These are phyloP conservation scores for Handroanthus guayacan DNA, from an alignment of 257 asterid species.

Conservation along the genomic window DNA sequence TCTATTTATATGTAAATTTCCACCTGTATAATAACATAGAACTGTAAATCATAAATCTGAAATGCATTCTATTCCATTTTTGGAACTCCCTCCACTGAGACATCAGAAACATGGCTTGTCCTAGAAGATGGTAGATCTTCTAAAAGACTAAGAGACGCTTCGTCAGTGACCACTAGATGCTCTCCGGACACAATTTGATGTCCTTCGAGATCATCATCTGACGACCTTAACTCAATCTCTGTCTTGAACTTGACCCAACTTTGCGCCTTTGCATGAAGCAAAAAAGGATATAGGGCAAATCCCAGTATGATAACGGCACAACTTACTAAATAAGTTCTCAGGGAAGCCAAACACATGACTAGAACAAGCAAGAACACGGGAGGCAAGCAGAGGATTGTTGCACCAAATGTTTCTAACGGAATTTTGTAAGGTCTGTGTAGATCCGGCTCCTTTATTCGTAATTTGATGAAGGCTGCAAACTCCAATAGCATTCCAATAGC, in stretches of 20 bases:
- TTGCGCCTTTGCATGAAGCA: slow-evolving; percentile 53
- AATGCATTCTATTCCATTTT: slow-evolving; percentile 45
- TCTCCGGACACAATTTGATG: slow-evolving; percentile 34
- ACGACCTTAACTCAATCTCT: slow-evolving; percentile 22
- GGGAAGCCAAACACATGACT: slow-evolving; percentile 86
- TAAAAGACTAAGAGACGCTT: slow-evolving; percentile 49
- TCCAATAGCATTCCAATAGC: slow-evolving; percentile 91
- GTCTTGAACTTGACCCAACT: slow-evolving; percentile 56
- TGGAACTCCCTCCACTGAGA: slow-evolving; percentile 15
- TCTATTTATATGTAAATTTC: background rate
- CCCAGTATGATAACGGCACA: slow-evolving; percentile 65
- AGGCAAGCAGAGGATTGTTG: slow-evolving; percentile 76
- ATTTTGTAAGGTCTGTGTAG: slow-evolving; percentile 88
- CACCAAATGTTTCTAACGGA: slow-evolving; percentile 71
- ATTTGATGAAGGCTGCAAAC: slow-evolving; percentile 83
- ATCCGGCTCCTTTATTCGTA: slow-evolving; percentile 75
- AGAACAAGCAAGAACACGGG: slow-evolving; percentile 75
- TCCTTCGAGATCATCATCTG: slow-evolving; percentile 42
- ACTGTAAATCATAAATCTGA: background rate
- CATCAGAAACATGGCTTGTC: slow-evolving; percentile 23
- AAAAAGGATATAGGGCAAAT: slow-evolving; percentile 55
- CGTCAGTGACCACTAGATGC: slow-evolving; percentile 35
- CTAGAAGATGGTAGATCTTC: slow-evolving; percentile 29
- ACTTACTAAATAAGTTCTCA: slow-evolving; percentile 70
- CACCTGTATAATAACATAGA: background rate